Base-by-base conservation (phyloP, 2,329 filamentous ascomycete species). In the Colletotrichum sansevieriae region DNA sequence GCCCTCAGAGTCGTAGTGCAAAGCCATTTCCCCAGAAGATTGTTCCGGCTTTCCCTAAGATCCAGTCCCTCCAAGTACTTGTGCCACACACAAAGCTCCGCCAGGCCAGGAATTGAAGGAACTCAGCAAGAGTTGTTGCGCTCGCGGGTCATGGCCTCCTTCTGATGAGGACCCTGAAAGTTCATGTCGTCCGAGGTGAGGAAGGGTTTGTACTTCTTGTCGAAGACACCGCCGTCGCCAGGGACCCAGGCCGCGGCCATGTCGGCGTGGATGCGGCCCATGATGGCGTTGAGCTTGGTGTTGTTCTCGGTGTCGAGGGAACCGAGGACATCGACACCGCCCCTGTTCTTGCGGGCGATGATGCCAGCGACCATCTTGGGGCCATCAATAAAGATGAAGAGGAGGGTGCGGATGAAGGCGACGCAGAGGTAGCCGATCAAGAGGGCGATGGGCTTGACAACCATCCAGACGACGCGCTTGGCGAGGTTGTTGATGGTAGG, bases 121-220 rank as follows among this genome's bases (percentile, higher is more conserved):
- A 33, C 29, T 51, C 35, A 68, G 55, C 63, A 65, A 35, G 67
- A 70, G 13, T 57, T 18, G 44, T 44, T 49, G 22, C 67, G 67
- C 15, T 67, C 46, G 44, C 64, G 63, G 13, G 51, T 57, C 44
- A 70, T 62, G 13, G 64, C 63, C 37, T 63, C 58, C 37, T 63
- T 60, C 57, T 70, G 67, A 35, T 63, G 67, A n/a, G 51, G 35
- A 3, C 65, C 65, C 9, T 49, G 37, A 18, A 70, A 54, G 13
- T 68, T 67, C 64, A 70, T 46, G 3, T 68, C 62, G 20, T 43
- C 20, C 10, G 57, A 37, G 4, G 49, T 15, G 11, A 68, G 33
- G 39, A 57, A 70, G 9, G 67, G 67, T 44, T 66, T 66, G 22
- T 70, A 68, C 63, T 68, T 66, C 33, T 70, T 70, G n/a, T 70